Conservation (phyloP, 2,329 filamentous ascomycete species). For the Colletotrichum liaoningense region DNA sequence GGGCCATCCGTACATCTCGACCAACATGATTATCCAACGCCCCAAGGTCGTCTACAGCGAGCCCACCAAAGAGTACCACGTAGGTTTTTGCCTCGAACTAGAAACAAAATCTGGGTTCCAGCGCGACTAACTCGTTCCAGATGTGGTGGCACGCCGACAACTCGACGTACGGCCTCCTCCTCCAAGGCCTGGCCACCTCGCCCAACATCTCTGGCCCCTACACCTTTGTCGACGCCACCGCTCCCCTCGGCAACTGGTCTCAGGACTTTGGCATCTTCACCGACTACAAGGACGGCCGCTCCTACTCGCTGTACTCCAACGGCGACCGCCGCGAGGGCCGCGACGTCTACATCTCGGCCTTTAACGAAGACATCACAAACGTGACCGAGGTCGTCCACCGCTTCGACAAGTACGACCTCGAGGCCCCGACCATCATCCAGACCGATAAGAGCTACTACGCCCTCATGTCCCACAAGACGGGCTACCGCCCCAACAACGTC, state of each 20-base stretch:
- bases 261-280: conserved; percentile 72
- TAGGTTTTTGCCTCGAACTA: conserved; percentile 41
- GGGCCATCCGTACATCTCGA: conserved; percentile 65
- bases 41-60: conserved; percentile 72
- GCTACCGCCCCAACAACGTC: conserved; percentile 71
- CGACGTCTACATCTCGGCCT: conserved; percentile 67
- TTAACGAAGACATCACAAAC: conserved; percentile 62
- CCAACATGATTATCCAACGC: conserved; percentile 68
- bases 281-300: conserved; percentile 67
- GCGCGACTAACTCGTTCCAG: conserved; percentile 39
- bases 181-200: conserved; percentile 67
- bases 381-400: conserved; percentile 64
- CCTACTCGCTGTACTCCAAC: conserved; percentile 70
- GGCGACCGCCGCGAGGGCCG: conserved; percentile 65
- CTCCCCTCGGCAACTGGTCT: conserved; percentile 71
- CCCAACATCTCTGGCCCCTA: conserved; percentile 66
- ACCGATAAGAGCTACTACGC: conserved; percentile 70
- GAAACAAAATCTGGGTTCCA: not conserved
- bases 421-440: conserved; percentile 70
- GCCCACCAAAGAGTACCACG: conserved; percentile 65
- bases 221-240: conserved; percentile 62
- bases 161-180: conserved; percentile 63
- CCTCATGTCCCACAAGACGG: conserved; percentile 72
- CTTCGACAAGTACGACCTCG: conserved; percentile 70
- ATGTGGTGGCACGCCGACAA: conserved; percentile 74